phyloP scores from a whole-genome alignment of 768 basidiomycete species.

The Panaeolus cyanescens region DNA sequence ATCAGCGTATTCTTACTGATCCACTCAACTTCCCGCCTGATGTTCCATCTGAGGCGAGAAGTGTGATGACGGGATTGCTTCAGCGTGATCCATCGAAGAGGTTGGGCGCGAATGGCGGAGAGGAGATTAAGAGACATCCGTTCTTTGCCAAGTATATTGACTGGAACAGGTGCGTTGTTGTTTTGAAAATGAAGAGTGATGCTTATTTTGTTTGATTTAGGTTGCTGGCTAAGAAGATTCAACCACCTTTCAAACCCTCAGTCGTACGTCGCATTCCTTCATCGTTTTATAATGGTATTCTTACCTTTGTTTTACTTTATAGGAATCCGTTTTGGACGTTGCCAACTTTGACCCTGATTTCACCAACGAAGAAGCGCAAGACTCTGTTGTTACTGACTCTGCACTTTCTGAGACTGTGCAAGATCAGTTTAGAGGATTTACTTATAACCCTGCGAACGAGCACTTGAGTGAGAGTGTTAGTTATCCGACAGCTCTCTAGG shows the following conservation, averaged over 20 bases:
- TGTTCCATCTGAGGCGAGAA: slow-evolving; percentile 84
- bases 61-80: slow-evolving; percentile 85
- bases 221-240: slow-evolving; percentile 91
- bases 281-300: background rate
- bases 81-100: slow-evolving; percentile 86
- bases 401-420: slow-evolving; percentile 94
- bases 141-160: slow-evolving; percentile 96
- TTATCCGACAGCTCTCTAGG: slow-evolving; percentile 51
- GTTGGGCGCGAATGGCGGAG: slow-evolving; percentile 90
- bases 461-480: slow-evolving; percentile 84
- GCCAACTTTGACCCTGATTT: slow-evolving; percentile 98
- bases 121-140: slow-evolving; percentile 93
- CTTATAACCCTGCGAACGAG: slow-evolving; percentile 84
- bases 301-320: slow-evolving; percentile 7
- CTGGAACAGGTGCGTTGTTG: slow-evolving; percentile 67
- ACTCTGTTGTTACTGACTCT: slow-evolving; percentile 95
- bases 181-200: background rate
- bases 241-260: slow-evolving; percentile 96
- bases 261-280: slow-evolving; percentile 61
- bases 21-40: slow-evolving; percentile 92
- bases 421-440: slow-evolving; percentile 92
- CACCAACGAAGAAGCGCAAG: slow-evolving; percentile 91
- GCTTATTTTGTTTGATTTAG: slow-evolving; percentile 30
- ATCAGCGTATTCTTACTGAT: slow-evolving; percentile 92
- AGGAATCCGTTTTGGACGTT: slow-evolving; percentile 93